phyloP scores from a whole-genome alignment of 1,284 basidiomycete species.

The Hymenochaete sp. region DNA sequence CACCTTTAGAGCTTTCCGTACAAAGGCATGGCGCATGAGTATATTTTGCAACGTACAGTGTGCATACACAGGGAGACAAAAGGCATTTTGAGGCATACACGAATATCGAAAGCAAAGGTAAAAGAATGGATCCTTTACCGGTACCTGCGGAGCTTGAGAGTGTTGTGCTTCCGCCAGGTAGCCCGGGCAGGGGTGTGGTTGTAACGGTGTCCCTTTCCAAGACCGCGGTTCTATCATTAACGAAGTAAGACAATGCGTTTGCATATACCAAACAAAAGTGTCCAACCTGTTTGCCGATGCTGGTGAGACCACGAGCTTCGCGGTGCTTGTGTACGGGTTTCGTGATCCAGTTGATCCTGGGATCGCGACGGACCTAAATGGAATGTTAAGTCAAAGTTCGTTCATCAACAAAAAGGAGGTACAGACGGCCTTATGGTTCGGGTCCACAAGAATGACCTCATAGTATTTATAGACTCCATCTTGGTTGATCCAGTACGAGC shows the following conservation, averaged over 20 bases:
- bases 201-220: conserved; percentile 94
- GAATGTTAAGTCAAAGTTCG: conserved; percentile 12
- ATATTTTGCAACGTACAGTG: conserved; percentile 6
- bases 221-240: conserved; percentile 67
- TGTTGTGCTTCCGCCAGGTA: conserved; percentile 97
- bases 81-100: conserved; percentile 13
- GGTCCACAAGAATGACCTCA: conserved; percentile 98
- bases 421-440: conserved; percentile 84
- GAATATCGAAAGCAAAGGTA: conserved; percentile 22
- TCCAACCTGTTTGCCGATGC: conserved; percentile 85
- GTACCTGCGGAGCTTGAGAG: conserved; percentile 95
- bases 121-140: conserved; percentile 49
- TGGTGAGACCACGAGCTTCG: conserved; percentile 95
- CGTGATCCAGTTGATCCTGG: conserved; percentile 98
- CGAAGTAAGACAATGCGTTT: conserved; percentile 4
- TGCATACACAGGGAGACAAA: conserved; percentile 12
- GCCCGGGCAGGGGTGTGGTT: conserved; percentile 89
- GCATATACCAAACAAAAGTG: background rate
- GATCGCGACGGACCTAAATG: conserved; percentile 87
- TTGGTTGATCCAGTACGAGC: conserved; percentile 99
- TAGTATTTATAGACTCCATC: conserved; percentile 99
- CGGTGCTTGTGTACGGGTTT: conserved; percentile 99
- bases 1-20: conserved; percentile 1
- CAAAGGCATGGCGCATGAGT: conserved; percentile 14
- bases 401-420: background rate